A percentile compares a stretch with the other conserved stretches of the same genome.
Evolutionary conservation across 495 filamentous ascomycete genomes (phyloP).

Genomic region (Aspergillus diversus): DNA sequence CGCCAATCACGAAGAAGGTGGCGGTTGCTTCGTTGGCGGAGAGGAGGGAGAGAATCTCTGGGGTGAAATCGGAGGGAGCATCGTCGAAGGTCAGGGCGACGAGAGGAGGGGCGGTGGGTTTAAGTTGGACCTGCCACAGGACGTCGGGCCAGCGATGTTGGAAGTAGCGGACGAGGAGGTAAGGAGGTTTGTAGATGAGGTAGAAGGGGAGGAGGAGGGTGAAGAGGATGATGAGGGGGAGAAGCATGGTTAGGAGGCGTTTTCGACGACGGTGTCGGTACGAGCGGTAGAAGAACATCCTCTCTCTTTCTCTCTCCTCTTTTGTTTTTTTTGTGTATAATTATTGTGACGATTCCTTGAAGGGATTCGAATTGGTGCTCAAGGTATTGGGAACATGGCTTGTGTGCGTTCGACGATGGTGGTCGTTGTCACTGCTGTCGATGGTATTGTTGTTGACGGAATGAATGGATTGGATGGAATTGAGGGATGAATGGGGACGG

Average conservation of each 20-base stretch:
- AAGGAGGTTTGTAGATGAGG: constrained; percentile 75
- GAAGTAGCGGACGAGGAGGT: constrained; percentile 65
- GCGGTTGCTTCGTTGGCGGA: constrained; percentile 59
- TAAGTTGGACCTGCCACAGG: constrained; percentile 63
- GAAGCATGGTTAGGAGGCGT: constrained; percentile 53
- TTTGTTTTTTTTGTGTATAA: background rate
- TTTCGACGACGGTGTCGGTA: constrained; percentile 42
- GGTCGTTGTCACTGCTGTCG: no score
- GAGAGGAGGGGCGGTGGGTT: constrained; percentile 30
- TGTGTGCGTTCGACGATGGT: no score
- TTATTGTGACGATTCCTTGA: background rate
- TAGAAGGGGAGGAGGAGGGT: constrained; percentile 61
- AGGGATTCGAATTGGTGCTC: no score
- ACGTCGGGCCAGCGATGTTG: constrained; percentile 73
- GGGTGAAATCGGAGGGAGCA: constrained; percentile 72
- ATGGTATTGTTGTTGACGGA: no score
- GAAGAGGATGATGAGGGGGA: constrained; percentile 47
- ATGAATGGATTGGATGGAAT: no score
- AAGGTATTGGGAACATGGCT: no score
- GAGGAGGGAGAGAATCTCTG: constrained; percentile 68
- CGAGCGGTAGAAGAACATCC: constrained; percentile 46
- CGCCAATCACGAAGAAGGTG: constrained; percentile 81
- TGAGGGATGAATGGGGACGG: no score
- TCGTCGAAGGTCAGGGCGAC: constrained; percentile 87
- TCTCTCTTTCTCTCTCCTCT: constrained; percentile 10